Base-by-base conservation (phyloP, 192 early-diverging fungal genomes). In the Rhizophlyctis rosea region DNA sequence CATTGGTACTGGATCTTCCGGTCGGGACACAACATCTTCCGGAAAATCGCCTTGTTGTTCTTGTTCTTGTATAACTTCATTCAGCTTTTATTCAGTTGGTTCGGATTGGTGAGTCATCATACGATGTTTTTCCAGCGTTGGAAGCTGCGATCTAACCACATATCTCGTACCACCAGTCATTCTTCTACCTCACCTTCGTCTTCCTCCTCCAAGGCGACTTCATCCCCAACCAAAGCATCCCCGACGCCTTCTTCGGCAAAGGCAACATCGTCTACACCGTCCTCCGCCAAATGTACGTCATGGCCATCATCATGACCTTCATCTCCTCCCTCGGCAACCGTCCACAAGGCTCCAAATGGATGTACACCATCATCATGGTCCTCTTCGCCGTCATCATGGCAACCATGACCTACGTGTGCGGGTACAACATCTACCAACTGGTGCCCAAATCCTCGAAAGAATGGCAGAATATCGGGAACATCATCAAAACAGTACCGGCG, bases 311-410 rank as follows among this genome's bases (percentile, higher is more conserved):
- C 36, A 81, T 87, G 24, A 85, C 87, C 61, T 90, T 98, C 73
- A 89, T 98, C 47, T 79, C 89, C 23, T 88, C 93, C 62, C 76
- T 99, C 67, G 96, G 96, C 62, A 99, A 99, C 74, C 84, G 94
- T 36, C 96, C 96, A 50, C 92, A 98, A 72, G 95, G 92, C 24
- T 87, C 90, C 24, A 91, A 85, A 71, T 74, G 77, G 48, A 80
- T 93, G 29, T 95, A 93, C 61, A 82, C 83, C 35, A 59, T 75
- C 14, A 82, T 81, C 24, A 91, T 93, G 64, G 70, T 87, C 2
- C 77, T 95, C 56, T 98, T 96, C 76, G 90, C 90, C 2, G 56
- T 91, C 44, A 76, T 97, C 58, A 96, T 96, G 92, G 65, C 80
- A n/a, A 73, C 87, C 51, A 88, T 95, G 84, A 63, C 92, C 0